phyloP scores from a whole-genome alignment of 768 basidiomycete genomes.

The Amyloporia xantha region DNA sequence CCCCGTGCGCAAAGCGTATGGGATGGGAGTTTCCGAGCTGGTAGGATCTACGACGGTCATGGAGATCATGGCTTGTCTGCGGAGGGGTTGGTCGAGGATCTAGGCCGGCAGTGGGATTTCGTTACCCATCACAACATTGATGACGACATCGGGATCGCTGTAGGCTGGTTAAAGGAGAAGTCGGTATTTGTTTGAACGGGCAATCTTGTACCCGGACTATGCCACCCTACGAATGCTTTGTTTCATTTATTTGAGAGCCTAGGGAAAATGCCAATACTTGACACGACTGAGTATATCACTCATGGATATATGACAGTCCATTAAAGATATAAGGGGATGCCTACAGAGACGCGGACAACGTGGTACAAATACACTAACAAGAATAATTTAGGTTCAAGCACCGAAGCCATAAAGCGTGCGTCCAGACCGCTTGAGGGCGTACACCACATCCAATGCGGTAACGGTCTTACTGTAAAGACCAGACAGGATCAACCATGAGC shows the following conservation, averaged over 20 bases:
- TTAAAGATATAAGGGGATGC: background rate
- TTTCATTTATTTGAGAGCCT: too few relatives aligned
- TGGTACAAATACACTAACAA: background rate
- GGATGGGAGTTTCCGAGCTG: conserved; percentile 33
- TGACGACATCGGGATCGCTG: conserved; percentile 26
- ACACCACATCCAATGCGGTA: conserved; percentile 56
- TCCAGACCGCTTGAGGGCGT: conserved; percentile 54
- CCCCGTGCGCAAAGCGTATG: conserved; percentile 47
- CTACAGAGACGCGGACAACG: background rate
- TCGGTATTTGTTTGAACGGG: background rate
- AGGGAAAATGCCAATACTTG: too few relatives aligned
- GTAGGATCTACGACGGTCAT: conserved; percentile 38
- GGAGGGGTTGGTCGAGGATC: conserved; percentile 27
- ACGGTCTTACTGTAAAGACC: conserved; percentile 34
- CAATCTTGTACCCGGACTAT: background rate
- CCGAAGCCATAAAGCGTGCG: conserved; percentile 55
- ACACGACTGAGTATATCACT: too few relatives aligned
- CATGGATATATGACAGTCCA: too few relatives aligned
- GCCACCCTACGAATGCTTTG: too few relatives aligned
- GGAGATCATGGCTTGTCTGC: conserved; percentile 25
- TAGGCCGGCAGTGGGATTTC: conserved; percentile 37
- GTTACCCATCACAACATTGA: conserved; percentile 42
- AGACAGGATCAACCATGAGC: background rate
- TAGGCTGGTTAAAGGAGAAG: conserved; percentile 1
- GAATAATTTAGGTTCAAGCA: conserved; percentile 23